Conservation (phyloP, 2,329 filamentous ascomycete species). For the Cryphonectria parasitica region DNA sequence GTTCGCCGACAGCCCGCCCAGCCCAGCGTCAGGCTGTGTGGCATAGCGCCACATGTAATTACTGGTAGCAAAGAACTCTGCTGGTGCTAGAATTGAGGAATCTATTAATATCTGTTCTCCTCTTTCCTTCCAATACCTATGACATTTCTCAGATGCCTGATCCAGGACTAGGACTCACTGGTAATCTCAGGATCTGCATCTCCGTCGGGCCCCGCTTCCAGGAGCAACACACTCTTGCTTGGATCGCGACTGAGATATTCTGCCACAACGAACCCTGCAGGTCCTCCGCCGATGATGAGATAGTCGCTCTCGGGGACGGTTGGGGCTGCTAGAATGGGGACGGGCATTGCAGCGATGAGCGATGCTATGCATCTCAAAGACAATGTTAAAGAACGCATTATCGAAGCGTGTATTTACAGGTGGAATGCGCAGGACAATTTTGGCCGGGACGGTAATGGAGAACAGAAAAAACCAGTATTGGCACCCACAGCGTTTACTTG, state of each 20-base stretch:
- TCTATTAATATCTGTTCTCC: background rate
- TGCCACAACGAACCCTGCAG: background rate
- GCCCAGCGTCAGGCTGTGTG: background rate
- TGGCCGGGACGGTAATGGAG: background rate
- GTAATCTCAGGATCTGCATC: background rate
- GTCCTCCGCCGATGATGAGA: background rate
- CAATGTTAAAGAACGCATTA: background rate
- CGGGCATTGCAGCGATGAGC: background rate
- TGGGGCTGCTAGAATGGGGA: background rate
- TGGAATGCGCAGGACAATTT: too few relatives aligned
- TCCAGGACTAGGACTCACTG: background rate
- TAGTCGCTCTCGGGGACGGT: background rate
- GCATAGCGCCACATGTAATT: background rate
- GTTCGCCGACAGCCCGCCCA: background rate
- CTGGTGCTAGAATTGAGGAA: background rate
- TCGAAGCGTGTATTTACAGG: background rate
- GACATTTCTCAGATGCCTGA: too few relatives aligned
- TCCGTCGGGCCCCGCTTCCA: background rate
- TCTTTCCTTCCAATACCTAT: background rate
- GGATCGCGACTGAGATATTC: background rate
- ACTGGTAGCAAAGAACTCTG: background rate
- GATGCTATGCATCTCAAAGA: background rate
- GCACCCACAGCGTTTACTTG: background rate
- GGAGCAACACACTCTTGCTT: background rate
- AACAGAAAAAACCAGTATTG: background rate